Evolutionary conservation across 192 early-diverging fungal genomes (phyloP).

Genomic region (Rhizophagus prolifer): DNA sequence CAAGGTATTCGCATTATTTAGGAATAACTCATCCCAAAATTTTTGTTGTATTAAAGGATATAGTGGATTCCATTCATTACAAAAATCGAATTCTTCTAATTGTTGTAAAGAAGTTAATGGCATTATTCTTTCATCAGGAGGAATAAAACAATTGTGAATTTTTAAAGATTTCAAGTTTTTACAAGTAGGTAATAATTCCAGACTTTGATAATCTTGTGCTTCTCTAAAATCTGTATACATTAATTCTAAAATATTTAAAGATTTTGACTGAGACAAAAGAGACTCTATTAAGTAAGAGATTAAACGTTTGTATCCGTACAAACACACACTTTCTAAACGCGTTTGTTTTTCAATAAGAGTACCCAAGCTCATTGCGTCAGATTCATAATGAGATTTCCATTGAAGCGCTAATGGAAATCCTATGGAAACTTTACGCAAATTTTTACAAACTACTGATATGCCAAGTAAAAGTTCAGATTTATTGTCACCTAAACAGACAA

Average conservation of each 20-base stretch:
- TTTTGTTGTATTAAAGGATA: not conserved
- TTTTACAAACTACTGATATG: not conserved
- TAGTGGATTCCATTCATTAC: conserved; percentile 8
- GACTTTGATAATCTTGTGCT: not conserved
- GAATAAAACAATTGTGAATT: conserved; percentile 1
- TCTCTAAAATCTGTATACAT: not conserved
- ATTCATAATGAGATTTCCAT: conserved; percentile 3
- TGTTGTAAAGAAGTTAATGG: not conserved
- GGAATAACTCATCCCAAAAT: not conserved
- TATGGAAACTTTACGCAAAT: not conserved
- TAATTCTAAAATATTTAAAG: not conserved
- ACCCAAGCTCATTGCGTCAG: not conserved
- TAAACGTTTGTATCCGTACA: conserved; percentile 2
- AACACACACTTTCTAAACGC: not conserved
- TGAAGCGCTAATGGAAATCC: not conserved
- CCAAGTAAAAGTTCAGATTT: not conserved
- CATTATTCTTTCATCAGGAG: conserved; percentile 4
- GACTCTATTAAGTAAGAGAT: not conserved
- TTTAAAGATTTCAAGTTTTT: not conserved
- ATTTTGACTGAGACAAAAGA: not conserved
- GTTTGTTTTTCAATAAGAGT: not conserved
- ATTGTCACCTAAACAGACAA: not conserved
- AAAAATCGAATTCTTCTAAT: conserved; percentile 2
- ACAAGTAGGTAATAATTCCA: not conserved
- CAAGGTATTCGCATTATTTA: not conserved